Base-by-base conservation (phyloP, 768 basidiomycete genomes). In the Asterophora lycoperdoides region DNA sequence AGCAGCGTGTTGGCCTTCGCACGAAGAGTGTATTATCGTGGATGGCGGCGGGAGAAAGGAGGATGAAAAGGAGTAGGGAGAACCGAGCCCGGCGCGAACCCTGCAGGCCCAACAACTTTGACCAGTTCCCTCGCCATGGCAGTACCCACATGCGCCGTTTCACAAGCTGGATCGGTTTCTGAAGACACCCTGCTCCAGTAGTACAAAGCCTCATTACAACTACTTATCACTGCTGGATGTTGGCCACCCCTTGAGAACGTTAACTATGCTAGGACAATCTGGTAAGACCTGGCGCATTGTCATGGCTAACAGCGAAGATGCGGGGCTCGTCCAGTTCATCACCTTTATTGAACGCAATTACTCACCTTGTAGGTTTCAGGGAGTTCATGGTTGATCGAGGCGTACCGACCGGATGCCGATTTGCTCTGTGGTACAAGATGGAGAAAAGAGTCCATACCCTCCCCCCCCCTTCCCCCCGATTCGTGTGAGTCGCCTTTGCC, bases 201-300 rank as follows among this genome's bases (percentile, higher is more conserved):
- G 57, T 90, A 87, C 59, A 80, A 78, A 55, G 55, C 66, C n/a
- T 64, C 76, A 2, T 60, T 93, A 29, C 80, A 73, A 47, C 76
- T 75, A 38, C 86, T 84, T 85, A 9, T 71, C 79, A 1, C 63
- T 80, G 36, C 65, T 91, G 23, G 75, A 89, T 49, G 67, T 60
- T 92, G 50, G 65, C 63, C 7, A 71, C 68, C 2, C 66, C 90
- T 9, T 89, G 92, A 54, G n/a, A n/a, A n/a, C n/a, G n/a, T n/a
- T n/a, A 71, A 67, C 28, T 78, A 78, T 55, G 82, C 84, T 10
- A 59, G 68, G 37, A 66, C 70, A 10, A 68, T 91, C 38, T 79
- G 82, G 50, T 68, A 74, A 15, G 89, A 93, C 61, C 66, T 89
- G 32, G 55, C 64, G 2, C 68, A 67, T n/a, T 44, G 66, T 76